Conservation (phyloP, 2,329 filamentous ascomycete genomes). For the Pseudonectria buxi region DNA sequence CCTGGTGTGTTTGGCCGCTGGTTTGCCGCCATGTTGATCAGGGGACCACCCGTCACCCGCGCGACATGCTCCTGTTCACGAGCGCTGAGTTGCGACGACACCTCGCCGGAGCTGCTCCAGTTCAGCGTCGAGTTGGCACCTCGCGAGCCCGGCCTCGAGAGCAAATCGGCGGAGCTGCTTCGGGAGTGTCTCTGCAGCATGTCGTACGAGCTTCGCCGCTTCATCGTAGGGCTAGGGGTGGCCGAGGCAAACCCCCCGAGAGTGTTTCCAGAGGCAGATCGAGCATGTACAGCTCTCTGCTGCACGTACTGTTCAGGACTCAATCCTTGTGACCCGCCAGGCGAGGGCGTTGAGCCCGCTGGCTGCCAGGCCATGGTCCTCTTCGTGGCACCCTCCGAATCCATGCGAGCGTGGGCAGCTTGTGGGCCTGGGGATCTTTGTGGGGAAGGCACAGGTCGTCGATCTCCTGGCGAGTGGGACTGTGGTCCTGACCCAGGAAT, state of each 20-base stretch:
- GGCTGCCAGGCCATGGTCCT: conserved; percentile 77
- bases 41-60: conserved; percentile 67
- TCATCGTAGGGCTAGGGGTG: conserved; percentile 26
- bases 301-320: conserved; percentile 80
- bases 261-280: conserved; percentile 49
- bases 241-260: conserved; percentile 17
- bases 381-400: conserved; percentile 47
- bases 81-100: conserved; percentile 62
- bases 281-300: conserved; percentile 61
- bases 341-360: conserved; percentile 46
- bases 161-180: conserved; percentile 40
- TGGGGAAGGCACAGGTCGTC: conserved; percentile 15
- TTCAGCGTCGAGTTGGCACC: conserved; percentile 47
- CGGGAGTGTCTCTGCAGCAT: conserved; percentile 33
- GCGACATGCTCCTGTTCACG: conserved; percentile 87
- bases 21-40: conserved; percentile 59
- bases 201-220: conserved; percentile 35
- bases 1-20: conserved; percentile 45
- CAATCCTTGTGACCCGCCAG: conserved; percentile 42
- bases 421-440: conserved; percentile 16
- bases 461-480: conserved; percentile 28
- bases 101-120: conserved; percentile 35
- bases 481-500: conserved; percentile 14
- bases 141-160: conserved; percentile 50
- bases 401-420: conserved; percentile 37